Base-by-base conservation (phyloP, 495 filamentous ascomycete genomes). In the Xylaria acuta region DNA sequence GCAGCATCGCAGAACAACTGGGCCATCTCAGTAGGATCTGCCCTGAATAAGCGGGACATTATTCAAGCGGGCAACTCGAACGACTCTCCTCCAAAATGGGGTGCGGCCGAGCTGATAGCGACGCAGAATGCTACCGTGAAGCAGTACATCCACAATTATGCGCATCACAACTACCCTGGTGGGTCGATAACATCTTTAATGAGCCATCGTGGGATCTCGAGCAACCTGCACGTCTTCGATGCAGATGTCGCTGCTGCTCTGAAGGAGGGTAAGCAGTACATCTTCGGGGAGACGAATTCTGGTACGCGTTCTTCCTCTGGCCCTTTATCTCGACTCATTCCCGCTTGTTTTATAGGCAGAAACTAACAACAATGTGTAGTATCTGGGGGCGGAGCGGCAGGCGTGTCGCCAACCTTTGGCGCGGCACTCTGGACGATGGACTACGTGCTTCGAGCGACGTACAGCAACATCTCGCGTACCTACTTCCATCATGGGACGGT, bases 401-500 rank as follows among this genome's bases (percentile, higher is more conserved):
- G 78, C 0, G 87, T 91, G 0, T 87, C 85, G 32, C 88, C 88
- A 0, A 86, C 86, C 0, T 90, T 88, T 72, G 88, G 88, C 0
- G 88, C 87, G 0, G 88, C 80, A 2, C 80, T 90, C 1, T 90
- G 88, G 89, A 90, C 88, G 16, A 82, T 90, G 75, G 88, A 90
- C 77, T 88, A 90, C 73, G 80, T 84, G 3, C 81, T 90, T 64
- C 85, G 85, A 12, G 83, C 85, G 0, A 75, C 85, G 0, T 73
- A 75, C 47, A 77, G 75, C 63, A 83, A 83, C 58, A 85, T 88
- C 49, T 84, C 86, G 67, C 82, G 87, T 3, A 85, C 81, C 1
- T 90, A 88, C 71, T 90, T 89, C 81, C 89, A 91, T 71, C 89
- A 90, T 64, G 88, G 88, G 2, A 91, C 89, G 0, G 83, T 91